A percentile compares a stretch with the other conserved stretches of the same genome.
Evolutionary conservation across 345 rosid genomes (phyloP).

Genomic region (Dipteronia sinensis): DNA sequence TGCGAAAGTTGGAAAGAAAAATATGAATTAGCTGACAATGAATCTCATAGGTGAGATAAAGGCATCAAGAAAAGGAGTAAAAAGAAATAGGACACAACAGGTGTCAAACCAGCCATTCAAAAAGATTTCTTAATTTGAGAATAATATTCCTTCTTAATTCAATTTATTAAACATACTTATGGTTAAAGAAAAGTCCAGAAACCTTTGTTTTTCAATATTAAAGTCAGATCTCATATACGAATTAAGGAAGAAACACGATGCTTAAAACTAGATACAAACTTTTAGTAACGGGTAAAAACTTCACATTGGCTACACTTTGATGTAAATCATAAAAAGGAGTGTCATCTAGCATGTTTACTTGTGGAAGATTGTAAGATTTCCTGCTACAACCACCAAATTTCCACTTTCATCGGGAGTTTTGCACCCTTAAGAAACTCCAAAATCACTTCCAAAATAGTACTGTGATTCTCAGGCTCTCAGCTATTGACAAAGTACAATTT

Average conservation of each 20-base stretch:
- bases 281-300: not conserved
- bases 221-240: not conserved
- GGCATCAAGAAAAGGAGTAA: conserved; percentile 9
- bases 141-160: not conserved
- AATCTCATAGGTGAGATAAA: conserved; percentile 3
- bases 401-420: not conserved
- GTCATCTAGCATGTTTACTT: not conserved
- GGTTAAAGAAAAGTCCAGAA: not conserved
- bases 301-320: not conserved
- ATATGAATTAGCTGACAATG: not conserved
- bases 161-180: not conserved
- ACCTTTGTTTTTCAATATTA: not conserved
- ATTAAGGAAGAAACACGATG: not conserved
- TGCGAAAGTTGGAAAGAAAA: not conserved
- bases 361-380: not conserved
- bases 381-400: not conserved
- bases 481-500: not conserved
- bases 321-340: conserved; percentile 2
- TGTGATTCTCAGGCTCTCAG: not conserved
- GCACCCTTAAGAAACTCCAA: not conserved
- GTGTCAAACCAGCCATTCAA: not conserved
- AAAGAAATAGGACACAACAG: not conserved
- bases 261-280: not conserved
- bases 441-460: conserved; percentile 1
- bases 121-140: not conserved